Percentiles rank a stretch among this genome's conserved stretches.
Conservation (phyloP, 2,329 filamentous ascomycete species). For the Apiospora aurea region DNA sequence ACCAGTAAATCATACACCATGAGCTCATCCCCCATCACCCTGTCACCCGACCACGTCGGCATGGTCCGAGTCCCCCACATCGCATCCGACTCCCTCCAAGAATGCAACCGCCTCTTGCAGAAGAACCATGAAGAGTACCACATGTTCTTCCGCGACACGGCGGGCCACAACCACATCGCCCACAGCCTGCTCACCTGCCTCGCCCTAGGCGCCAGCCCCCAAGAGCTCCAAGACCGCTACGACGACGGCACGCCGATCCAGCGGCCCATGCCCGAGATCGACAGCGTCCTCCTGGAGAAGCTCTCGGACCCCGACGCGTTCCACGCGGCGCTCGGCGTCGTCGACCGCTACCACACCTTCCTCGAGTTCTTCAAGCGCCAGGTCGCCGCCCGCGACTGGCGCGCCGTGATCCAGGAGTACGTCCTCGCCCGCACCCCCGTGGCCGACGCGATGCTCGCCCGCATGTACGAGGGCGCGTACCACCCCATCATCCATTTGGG, state of each 20-base stretch:
- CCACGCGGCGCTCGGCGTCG: constrained; percentile 28
- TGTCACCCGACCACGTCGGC: too few species aligned
- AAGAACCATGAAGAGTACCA: constrained; percentile 42
- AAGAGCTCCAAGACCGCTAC: constrained; percentile 37
- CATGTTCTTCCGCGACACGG: constrained; percentile 41
- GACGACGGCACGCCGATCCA: constrained; percentile 38
- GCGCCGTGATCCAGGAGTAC: constrained; percentile 64
- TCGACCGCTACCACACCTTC: constrained; percentile 61
- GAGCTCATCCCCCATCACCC: too few species aligned
- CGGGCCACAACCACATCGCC: constrained; percentile 41
- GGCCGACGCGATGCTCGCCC: constrained; percentile 65
- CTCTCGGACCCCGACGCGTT: constrained; percentile 36
- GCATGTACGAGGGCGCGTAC: constrained; percentile 58
- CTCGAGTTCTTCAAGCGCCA: constrained; percentile 68
- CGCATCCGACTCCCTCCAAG: constrained; percentile 22
- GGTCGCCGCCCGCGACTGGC: constrained; percentile 60
- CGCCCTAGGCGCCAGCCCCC: constrained; percentile 38
- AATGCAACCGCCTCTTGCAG: constrained; percentile 35
- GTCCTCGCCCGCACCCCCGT: constrained; percentile 62
- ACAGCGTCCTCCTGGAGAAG: constrained; percentile 30
- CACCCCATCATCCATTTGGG: constrained; percentile 75
- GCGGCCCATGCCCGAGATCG: constrained; percentile 35
- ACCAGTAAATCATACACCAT: too few species aligned
- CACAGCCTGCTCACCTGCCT: constrained; percentile 41
- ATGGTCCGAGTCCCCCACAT: too few species aligned